These are phyloP conservation scores for Ricinus communis DNA, from an alignment of 345 rosid species.

Conservation along the genomic window DNA sequence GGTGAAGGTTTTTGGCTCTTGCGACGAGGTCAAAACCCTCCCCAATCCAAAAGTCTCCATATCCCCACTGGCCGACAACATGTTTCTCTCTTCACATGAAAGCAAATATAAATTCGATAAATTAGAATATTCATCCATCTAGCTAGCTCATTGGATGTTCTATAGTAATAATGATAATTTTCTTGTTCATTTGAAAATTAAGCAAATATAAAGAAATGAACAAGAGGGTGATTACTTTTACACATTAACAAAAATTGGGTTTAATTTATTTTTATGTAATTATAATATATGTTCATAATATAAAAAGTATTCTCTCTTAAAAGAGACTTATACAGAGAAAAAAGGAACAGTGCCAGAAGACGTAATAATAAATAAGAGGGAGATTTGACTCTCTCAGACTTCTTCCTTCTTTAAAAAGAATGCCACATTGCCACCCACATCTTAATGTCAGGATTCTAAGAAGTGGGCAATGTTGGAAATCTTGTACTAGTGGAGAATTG, in stretches of 20 bases:
- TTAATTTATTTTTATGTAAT: conserved; percentile 23
- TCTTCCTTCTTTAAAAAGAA: background rate
- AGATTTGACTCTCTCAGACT: conserved; percentile 10
- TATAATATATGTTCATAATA: conserved; percentile 26
- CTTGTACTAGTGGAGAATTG: conserved; percentile 7
- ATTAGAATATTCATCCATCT: no score
- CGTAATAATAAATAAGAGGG: conserved; percentile 6
- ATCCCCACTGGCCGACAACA: conserved; percentile 34
- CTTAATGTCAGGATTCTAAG: background rate
- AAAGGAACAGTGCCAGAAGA: conserved; percentile 19
- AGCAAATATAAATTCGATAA: conserved; percentile 9
- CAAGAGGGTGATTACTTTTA: background rate
- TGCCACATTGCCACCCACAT: conserved; percentile 4
- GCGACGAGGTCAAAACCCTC: conserved; percentile 43
- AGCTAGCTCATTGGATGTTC: no score
- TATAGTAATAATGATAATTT: no score
- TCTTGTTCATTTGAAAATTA: no score
- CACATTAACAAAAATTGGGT: conserved; percentile 20
- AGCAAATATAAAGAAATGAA: no score
- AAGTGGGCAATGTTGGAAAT: conserved; percentile 37
- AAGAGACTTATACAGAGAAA: conserved; percentile 25
- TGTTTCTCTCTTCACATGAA: conserved; percentile 29
- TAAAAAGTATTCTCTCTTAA: conserved; percentile 15
- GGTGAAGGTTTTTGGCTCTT: conserved; percentile 26
- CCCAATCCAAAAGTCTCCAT: conserved; percentile 23